Base-by-base conservation (phyloP, 2,329 filamentous ascomycete genomes). In the Bimuria novae-zelandiae region DNA sequence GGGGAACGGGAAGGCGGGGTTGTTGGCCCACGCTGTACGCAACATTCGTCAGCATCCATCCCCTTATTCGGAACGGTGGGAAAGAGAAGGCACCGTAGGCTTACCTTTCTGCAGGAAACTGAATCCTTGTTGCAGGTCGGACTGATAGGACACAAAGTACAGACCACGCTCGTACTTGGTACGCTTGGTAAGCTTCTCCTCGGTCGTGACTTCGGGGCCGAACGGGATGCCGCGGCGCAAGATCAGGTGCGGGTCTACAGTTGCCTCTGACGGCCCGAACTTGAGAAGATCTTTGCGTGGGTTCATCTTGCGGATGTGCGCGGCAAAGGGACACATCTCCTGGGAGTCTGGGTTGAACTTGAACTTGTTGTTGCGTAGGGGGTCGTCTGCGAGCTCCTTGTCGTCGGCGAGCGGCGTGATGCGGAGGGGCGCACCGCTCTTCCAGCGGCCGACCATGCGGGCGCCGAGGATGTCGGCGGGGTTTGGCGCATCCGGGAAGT, bases 231-330 rank as follows among this genome's bases (percentile, higher is more conserved):
- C 52, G 41, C 48, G 46, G 19, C 52, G 52, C 22, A 50, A 12
- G 25, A 54, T 51, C 22, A 54, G 17, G 37, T 42, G 52, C 16
- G 32, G 32, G 7, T 42, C 30, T 3, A 51, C 21, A 6, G 10
- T 21, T 1, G 10, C 22, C 11, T 35, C 41, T 1, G 33, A 25
- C 10, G 4, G n/a, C 16, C 30, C 30, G 30, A 33, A 14, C n/a
- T 33, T 33, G 6, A 33, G 30, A 19, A 51, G 41, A 16, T 51
- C 42, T 23, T 44, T 44, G 4, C 52, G 40, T 3, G 52, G 52
- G 25, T 54, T 54, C 46, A 51, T 54, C 27, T 54, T 54, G 14
- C 52, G 46, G 35, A 54, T 43, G 23, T 54, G 52, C 22, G 52
- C 52, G 6, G 52, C 40, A 19, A 51, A 51, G 4, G 52, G 52